A percentile compares a stretch with the other conserved stretches of the same genome.
These are phyloP conservation scores for Hypericum perforatum DNA, from an alignment of 345 rosid genomes.

Conservation along the genomic window DNA sequence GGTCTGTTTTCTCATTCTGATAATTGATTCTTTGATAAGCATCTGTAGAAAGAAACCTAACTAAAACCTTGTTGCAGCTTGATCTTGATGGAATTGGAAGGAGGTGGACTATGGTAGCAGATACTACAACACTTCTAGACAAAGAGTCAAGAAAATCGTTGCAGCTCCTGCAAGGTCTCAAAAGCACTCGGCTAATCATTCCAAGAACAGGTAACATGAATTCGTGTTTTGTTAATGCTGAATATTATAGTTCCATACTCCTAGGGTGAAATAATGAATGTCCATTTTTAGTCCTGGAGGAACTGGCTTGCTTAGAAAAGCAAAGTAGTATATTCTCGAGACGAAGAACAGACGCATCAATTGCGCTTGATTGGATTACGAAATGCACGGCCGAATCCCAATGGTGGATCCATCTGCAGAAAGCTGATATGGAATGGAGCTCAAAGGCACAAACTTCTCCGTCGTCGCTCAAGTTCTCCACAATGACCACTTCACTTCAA, in stretches of 20 bases:
- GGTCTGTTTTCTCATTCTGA: no score
- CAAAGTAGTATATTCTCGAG: conserved; percentile 32
- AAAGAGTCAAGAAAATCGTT: conserved; percentile 59
- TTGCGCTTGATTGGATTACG: conserved; percentile 73
- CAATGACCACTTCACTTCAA: conserved; percentile 25
- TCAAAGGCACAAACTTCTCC: conserved; percentile 53
- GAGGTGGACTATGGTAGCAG: conserved; percentile 71
- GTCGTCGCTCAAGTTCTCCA: conserved; percentile 44
- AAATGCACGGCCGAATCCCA: conserved; percentile 47
- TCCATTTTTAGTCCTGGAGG: conserved; percentile 46
- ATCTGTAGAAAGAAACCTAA: not conserved
- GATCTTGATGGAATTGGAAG: conserved; percentile 28
- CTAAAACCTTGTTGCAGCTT: conserved; percentile 28
- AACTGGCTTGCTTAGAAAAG: conserved; percentile 54
- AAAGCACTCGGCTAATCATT: conserved; percentile 57
- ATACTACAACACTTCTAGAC: conserved; percentile 55
- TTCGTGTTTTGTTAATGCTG: not conserved
- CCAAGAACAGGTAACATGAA: conserved; percentile 58
- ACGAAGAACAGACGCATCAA: conserved; percentile 44
- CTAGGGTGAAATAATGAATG: not conserved
- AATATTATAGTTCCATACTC: conserved; percentile 2
- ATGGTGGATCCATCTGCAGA: conserved; percentile 85
- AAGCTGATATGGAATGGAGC: conserved; percentile 43
- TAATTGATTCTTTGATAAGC: not conserved
- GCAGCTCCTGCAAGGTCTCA: conserved; percentile 79